These are phyloP conservation scores for Phellopilus nigrolimitatus DNA, from an alignment of 1,284 basidiomycete genomes.

Conservation along the genomic window DNA sequence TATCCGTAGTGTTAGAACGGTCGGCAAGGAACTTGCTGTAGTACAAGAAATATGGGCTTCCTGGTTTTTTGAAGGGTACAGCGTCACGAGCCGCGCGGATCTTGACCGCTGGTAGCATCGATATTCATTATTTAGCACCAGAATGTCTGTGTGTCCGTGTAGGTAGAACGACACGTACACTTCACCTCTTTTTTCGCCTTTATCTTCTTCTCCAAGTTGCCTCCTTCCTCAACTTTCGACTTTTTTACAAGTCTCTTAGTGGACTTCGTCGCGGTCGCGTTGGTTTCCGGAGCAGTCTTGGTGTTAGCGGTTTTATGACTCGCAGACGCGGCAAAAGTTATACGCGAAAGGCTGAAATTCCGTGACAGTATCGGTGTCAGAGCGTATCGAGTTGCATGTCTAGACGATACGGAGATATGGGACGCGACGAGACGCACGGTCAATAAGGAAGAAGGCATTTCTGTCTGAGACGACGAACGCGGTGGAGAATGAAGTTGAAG, in stretches of 20 bases:
- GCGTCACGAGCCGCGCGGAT: conserved; percentile 1
- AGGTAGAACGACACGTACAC: conserved; percentile 2
- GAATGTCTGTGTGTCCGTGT: conserved; percentile 1
- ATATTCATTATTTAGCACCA: neutral
- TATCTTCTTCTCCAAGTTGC: conserved; percentile 1
- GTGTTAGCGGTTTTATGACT: conserved; percentile 9
- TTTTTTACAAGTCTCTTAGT: neutral
- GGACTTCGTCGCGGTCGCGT: conserved; percentile 6
- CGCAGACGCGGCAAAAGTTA: conserved; percentile 1
- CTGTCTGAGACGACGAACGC: neutral
- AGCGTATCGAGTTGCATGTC: neutral
- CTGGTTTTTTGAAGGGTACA: neutral
- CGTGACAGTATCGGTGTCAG: neutral
- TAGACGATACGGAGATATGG: neutral
- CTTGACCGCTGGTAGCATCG: conserved; percentile 10
- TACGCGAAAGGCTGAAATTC: conserved; percentile 7
- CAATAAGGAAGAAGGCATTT: conserved; percentile 4
- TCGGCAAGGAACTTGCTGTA: conserved; percentile 6
- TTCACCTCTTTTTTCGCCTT: conserved; percentile 10
- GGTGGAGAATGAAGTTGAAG: neutral
- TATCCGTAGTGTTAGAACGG: neutral
- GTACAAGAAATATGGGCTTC: conserved; percentile 10
- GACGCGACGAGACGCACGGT: conserved; percentile 7
- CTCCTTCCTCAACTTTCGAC: neutral
- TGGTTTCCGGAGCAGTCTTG: neutral